phyloP scores from a whole-genome alignment of 2,329 filamentous ascomycete genomes.

The Thelonectria rubi region DNA sequence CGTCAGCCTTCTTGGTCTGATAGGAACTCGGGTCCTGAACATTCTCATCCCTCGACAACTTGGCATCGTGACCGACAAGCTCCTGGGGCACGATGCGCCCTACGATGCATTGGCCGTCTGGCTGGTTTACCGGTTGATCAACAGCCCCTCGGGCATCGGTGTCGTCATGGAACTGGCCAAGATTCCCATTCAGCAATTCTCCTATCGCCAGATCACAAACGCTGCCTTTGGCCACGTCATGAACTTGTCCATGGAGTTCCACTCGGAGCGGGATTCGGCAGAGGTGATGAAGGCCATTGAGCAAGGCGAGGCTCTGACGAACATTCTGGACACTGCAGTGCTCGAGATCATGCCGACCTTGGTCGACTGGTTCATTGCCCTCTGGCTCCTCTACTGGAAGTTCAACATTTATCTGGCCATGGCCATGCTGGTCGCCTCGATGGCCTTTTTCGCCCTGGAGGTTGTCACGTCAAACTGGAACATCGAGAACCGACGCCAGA shows the following conservation, averaged over 20 bases:
- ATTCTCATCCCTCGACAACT: slow-evolving; percentile 46
- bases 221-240: slow-evolving; percentile 74
- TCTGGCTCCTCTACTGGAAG: slow-evolving; percentile 67
- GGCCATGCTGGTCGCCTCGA: slow-evolving; percentile 43
- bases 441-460: slow-evolving; percentile 36
- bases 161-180: slow-evolving; percentile 41
- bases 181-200: slow-evolving; percentile 49
- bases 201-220: slow-evolving; percentile 64
- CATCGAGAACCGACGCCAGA: slow-evolving; percentile 49
- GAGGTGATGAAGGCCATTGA: slow-evolving; percentile 72
- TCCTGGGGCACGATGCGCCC: slow-evolving; percentile 35
- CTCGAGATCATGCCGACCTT: slow-evolving; percentile 70
- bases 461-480: slow-evolving; percentile 50
- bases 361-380: slow-evolving; percentile 68
- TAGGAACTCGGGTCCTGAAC: slow-evolving; percentile 40
- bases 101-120: slow-evolving; percentile 34
- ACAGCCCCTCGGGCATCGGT: slow-evolving; percentile 19
- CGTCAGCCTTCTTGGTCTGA: slow-evolving; percentile 38
- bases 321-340: slow-evolving; percentile 66
- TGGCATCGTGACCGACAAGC: slow-evolving; percentile 44
- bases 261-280: slow-evolving; percentile 70
- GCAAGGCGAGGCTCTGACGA: slow-evolving; percentile 68
- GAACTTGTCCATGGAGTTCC: slow-evolving; percentile 75
- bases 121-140: slow-evolving; percentile 29
- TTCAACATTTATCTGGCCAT: slow-evolving; percentile 69